Conservation (phyloP, 2,329 filamentous ascomycete species). For the Fusarium anguioides region DNA sequence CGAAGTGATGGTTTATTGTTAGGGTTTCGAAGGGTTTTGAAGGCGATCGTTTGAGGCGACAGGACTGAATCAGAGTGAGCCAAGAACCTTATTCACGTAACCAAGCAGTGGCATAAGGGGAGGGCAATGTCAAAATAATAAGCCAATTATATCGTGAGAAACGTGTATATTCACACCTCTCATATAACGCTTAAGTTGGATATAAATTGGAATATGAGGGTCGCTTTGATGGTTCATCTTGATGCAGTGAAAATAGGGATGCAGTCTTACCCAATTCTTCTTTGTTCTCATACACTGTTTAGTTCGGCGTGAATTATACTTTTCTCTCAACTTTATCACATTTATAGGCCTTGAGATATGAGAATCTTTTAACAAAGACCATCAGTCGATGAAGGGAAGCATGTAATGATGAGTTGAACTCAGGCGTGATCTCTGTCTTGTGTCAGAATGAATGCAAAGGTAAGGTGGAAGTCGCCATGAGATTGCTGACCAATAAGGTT, state of each 20-base stretch:
- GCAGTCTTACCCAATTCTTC: conserved; percentile 22
- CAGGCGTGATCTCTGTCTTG: conserved; percentile 16
- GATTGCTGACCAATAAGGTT: conserved; percentile 39
- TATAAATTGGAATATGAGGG: no score
- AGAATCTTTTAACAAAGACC: background rate
- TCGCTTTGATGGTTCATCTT: background rate
- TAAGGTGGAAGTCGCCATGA: conserved; percentile 34
- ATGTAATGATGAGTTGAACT: conserved; percentile 28
- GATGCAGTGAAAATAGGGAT: background rate
- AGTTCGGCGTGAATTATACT: background rate
- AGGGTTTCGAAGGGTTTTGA: background rate
- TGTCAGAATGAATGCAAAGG: conserved; percentile 34
- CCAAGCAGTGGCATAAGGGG: background rate
- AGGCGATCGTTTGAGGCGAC: background rate
- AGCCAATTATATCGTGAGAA: background rate
- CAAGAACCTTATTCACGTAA: conserved; percentile 20
- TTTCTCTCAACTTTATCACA: background rate
- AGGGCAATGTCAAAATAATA: background rate
- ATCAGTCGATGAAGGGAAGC: conserved; percentile 1
- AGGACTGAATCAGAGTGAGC: conserved; percentile 18
- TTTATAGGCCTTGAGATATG: background rate
- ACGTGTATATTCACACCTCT: background rate
- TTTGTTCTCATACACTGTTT: conserved; percentile 29
- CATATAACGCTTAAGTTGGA: background rate
- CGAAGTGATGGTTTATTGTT: background rate